These are phyloP conservation scores for Aschersonia sp. DNA, from an alignment of 2,329 filamentous ascomycete species.

Conservation along the genomic window DNA sequence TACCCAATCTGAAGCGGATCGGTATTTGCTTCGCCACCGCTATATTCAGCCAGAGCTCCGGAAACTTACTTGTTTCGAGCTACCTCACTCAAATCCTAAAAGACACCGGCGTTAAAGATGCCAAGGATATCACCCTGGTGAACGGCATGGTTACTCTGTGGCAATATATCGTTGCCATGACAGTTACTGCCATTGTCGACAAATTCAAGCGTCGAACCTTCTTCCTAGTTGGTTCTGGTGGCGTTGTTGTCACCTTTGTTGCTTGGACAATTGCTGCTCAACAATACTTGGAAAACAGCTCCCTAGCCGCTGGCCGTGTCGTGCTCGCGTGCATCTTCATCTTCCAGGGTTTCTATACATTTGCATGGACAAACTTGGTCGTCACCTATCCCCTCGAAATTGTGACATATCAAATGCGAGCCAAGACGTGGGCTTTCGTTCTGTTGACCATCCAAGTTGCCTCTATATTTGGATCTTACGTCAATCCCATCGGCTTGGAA, in stretches of 20 bases:
- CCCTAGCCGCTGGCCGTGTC: constrained; percentile 15
- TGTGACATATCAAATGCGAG: constrained; percentile 25
- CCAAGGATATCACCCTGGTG: constrained; percentile 24
- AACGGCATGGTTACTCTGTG: constrained; percentile 26
- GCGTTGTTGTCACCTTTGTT: constrained; percentile 22
- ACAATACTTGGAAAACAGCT: constrained; percentile 18
- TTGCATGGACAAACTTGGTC: constrained; percentile 27
- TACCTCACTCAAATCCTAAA: constrained; percentile 24
- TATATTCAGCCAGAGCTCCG: constrained; percentile 24
- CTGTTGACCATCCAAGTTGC: constrained; percentile 23
- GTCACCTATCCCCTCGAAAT: constrained; percentile 28
- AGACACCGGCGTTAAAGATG: constrained; percentile 20
- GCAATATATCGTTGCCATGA: constrained; percentile 25
- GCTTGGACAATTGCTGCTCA: constrained; percentile 24
- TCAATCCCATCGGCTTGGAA: constrained; percentile 23
- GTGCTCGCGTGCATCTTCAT: constrained; percentile 27
- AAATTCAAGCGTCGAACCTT: constrained; percentile 21
- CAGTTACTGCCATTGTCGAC: constrained; percentile 20
- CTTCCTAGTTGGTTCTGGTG: constrained; percentile 22
- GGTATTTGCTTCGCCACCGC: constrained; percentile 24
- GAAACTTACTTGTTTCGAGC: constrained; percentile 26
- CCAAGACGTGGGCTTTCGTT: constrained; percentile 25
- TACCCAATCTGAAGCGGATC: constrained; percentile 23
- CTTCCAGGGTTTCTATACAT: constrained; percentile 25
- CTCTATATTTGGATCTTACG: constrained; percentile 22